These are phyloP conservation scores for Geosmithia flava DNA, from an alignment of 2,329 filamentous ascomycete genomes.

Conservation along the genomic window DNA sequence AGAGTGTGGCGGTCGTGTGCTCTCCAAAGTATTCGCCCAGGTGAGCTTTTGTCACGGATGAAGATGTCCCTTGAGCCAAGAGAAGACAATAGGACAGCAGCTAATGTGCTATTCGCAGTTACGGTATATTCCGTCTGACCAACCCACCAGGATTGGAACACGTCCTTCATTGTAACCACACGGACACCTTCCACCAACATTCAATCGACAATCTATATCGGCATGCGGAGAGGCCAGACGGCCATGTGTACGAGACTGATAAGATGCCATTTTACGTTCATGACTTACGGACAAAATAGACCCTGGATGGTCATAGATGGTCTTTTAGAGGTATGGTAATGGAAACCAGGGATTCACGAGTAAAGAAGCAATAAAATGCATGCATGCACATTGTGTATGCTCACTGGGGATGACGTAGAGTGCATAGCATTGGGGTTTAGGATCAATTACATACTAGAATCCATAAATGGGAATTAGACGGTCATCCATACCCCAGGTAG, in stretches of 20 bases:
- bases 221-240: slow-evolving; percentile 51
- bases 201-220: slow-evolving; percentile 61
- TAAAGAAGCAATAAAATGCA: not conserved
- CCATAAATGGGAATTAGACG: no score
- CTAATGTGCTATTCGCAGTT: slow-evolving; percentile 34
- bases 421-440: slow-evolving; percentile 1
- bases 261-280: slow-evolving; percentile 49
- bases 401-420: not conserved
- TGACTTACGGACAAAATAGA: slow-evolving; percentile 28
- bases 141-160: slow-evolving; percentile 82
- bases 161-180: slow-evolving; percentile 67
- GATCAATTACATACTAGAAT: not conserved
- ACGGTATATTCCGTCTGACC: slow-evolving; percentile 86
- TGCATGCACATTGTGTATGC: not conserved
- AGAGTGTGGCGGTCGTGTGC: slow-evolving; percentile 95
- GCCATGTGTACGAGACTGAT: slow-evolving; percentile 58
- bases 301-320: no score
- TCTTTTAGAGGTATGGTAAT: not conserved
- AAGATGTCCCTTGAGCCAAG: not conserved
- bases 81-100: not conserved
- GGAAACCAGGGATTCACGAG: not conserved
- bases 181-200: slow-evolving; percentile 74
- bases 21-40: slow-evolving; percentile 68
- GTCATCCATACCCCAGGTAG: no score
- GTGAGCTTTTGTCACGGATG: slow-evolving; percentile 36